Base-by-base conservation (phyloP, 192 early-diverging fungal species). In the Backusella mclennaniae region DNA sequence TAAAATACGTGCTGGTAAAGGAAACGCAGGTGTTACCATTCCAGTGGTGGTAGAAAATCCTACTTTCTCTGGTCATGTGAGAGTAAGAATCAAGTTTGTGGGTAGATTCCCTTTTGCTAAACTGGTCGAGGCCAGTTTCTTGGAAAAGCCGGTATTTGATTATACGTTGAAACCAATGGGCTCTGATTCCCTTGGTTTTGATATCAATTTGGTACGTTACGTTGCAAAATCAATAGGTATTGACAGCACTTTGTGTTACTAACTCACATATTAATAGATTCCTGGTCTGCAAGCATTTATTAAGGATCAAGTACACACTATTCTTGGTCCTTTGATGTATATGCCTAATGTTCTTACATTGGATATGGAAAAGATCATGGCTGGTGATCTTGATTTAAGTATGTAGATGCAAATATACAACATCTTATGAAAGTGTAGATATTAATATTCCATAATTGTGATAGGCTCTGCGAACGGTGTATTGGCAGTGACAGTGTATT, bases 81-180 rank as follows among this genome's bases (percentile, higher is more conserved):
- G 92, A 67, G 75, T 92, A 46, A 86, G 84, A 78, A 79, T 96
- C 73, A 92, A 92, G 73, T 88, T 95, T 73, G 89, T 92, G 67
- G 84, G 87, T 8, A 83, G 86, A 29, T 95, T 90, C 63, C 95
- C 95, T 5, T 88, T 93, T 76, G 88, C 93, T 66, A 83, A 90
- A 63, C 87, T 82, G 0, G 87, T 95, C 2, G 91, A 93, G 15
- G 86, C 92, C 52, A 85, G 87, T 74, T 93, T 96, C 78, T 74
- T 93, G 66, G 89, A 93, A 73, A 84, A 86, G 23, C 95, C 95
- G 8, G 76, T 78, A 5, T 86, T 96, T 36, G 92, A 95, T 81
- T 96, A 94, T 87, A 86, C 85, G 29, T 84, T 95, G 33, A 86
- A 92, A 67, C 95, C 95, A 0, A 78, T 96, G 6, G 89, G 90